Percentiles rank a stretch among this genome's conserved stretches.
Conservation (phyloP, 2,329 filamentous ascomycete species). For the Keithomyces neogunnii region DNA sequence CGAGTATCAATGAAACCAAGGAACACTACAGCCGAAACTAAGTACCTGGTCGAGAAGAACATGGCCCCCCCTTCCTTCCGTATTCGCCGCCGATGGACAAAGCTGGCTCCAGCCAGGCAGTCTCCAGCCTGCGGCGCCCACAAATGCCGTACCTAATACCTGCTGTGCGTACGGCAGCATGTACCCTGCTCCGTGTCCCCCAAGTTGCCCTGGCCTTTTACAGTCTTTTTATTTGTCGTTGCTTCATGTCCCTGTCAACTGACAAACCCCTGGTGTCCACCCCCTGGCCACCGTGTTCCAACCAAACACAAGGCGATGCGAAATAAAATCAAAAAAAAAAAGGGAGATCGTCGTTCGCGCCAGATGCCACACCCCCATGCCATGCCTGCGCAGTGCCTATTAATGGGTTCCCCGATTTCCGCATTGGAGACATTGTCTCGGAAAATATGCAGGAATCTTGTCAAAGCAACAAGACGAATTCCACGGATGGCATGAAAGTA, state of each 20-base stretch:
- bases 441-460: background rate
- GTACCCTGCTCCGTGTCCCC: background rate
- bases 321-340: conserved; percentile 1
- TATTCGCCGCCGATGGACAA: background rate
- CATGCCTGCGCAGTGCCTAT: background rate
- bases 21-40: background rate
- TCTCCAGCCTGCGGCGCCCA: background rate
- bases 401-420: background rate
- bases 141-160: background rate
- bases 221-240: background rate
- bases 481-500: too few species aligned
- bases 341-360: background rate
- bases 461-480: too few species aligned
- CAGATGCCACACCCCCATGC: background rate
- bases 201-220: background rate
- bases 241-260: background rate
- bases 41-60: background rate
- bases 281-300: background rate
- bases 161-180: too few species aligned
- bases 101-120: background rate
- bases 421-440: background rate
- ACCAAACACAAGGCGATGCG: background rate
- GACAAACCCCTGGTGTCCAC: background rate
- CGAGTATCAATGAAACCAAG: background rate
- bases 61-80: background rate